phyloP scores from a whole-genome alignment of 2,329 filamentous ascomycete genomes.

The Epichloe sp. region DNA sequence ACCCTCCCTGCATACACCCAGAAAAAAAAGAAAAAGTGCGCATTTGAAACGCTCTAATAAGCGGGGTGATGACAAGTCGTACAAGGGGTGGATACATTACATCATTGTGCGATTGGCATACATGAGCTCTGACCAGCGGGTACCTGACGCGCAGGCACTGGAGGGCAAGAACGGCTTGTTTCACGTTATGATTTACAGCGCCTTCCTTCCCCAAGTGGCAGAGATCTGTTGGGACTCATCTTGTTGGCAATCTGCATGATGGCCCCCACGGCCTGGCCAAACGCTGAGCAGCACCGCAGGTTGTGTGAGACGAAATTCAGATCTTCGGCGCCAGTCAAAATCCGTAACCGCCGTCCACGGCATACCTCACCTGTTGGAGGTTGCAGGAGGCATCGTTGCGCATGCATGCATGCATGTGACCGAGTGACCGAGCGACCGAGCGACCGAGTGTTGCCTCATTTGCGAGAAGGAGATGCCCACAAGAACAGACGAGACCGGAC shows the following conservation, averaged over 20 bases:
- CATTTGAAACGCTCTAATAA: background rate
- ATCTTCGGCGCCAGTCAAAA: background rate
- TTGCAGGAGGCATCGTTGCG: too few relatives aligned
- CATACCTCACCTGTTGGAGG: background rate
- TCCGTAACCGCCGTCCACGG: background rate
- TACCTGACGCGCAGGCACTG: background rate
- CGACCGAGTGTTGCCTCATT: too few relatives aligned
- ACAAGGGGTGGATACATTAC: background rate
- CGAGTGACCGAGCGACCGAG: too few relatives aligned
- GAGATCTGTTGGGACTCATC: too few relatives aligned
- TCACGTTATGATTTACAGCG: too few relatives aligned
- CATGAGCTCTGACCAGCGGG: background rate
- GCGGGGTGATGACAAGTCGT: background rate
- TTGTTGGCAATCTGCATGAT: background rate
- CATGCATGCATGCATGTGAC: too few relatives aligned
- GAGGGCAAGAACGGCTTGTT: too few relatives aligned
- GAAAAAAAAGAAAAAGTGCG: too few relatives aligned
- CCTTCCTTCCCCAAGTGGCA: too few relatives aligned
- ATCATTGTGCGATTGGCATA: background rate
- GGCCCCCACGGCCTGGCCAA: background rate
- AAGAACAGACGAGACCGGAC: too few relatives aligned
- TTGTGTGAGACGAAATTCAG: background rate
- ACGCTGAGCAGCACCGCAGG: background rate
- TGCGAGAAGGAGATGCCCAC: too few relatives aligned
- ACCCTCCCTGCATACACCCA: too few relatives aligned